Evolutionary conservation across 2,329 filamentous ascomycete genomes (phyloP), one percentile per base, ranked within the genome.

Genomic region (Colletotrichum gloeosporioides): DNA sequence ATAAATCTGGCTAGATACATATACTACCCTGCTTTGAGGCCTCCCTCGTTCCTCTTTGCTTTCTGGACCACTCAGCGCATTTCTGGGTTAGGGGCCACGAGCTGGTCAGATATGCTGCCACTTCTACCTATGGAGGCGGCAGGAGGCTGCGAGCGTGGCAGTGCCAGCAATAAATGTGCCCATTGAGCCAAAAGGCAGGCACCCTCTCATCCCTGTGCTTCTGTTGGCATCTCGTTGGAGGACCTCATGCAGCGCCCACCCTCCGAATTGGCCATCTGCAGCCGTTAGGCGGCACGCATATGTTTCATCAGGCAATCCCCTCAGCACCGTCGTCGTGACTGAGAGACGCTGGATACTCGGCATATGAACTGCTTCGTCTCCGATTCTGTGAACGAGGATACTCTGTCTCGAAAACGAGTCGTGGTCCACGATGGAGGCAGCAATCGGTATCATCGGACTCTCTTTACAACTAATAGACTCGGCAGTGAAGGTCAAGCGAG

Each of bases 401-500:
- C 1, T 53, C n/a, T 53, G 0, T 25, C n/a, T 53, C 2, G n/a
- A 53, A 53, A 0, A n/a, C 44, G 44, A 53, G 1, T 1, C 2
- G 44, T 4, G n/a, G n/a, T n/a, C n/a, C 1, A 32, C 6, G 12
- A 74, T 71, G 66, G 67, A 74, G 71, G 59, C 65, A 10, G 71
- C 71, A 29, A 74, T 74, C 18, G 71, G 71, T 12, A 68, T 71
- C n/a, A 34, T 74, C n/a, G 71, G 66, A 13, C 67, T 74, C 8
- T 74, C 71, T 4, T 59, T 71, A 15, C 32, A 65, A n/a, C 67
- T 71, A 10, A 34, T 74, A 44, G 71, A 74, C n/a, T 74, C 71
- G 2, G 71, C 59, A 8, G 7, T 86, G 75, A 84, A 87, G 69
- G 84, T 88, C 34, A 94, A 92, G 86, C 91, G 94, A 53, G 88